Conservation (phyloP, 2,329 filamentous ascomycete species). For the Colletotrichum tamarilloi region DNA sequence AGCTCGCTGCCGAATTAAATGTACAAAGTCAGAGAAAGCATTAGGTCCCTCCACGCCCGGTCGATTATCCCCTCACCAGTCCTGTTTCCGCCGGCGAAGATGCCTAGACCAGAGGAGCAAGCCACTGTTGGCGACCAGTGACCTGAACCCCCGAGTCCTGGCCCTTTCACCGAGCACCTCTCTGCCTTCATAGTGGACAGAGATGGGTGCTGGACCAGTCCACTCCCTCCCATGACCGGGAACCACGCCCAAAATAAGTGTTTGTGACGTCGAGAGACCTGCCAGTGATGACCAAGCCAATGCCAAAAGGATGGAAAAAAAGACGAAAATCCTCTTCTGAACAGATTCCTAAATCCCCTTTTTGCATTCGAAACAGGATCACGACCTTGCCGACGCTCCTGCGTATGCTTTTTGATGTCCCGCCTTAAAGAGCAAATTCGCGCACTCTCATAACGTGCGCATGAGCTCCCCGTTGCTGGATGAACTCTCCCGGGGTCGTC, state of each 20-base stretch:
- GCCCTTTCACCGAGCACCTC: background rate
- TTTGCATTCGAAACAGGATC: constrained; percentile 20
- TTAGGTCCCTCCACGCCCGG: constrained; percentile 3
- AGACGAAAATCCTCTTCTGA: constrained; percentile 29
- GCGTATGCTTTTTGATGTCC: constrained; percentile 33
- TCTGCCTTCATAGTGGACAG: background rate
- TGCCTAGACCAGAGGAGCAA: background rate
- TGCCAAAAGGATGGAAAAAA: constrained; percentile 22
- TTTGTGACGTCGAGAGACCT: constrained; percentile 2
- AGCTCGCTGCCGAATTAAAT: constrained; percentile 27
- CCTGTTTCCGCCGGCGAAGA: background rate
- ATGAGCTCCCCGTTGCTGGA: constrained; percentile 30
- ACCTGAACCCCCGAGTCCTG: background rate
- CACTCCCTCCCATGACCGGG: background rate
- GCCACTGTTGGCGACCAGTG: constrained; percentile 33
- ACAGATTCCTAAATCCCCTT: constrained; percentile 31
- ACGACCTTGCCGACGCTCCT: constrained; percentile 29
- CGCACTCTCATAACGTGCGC: constrained; percentile 1
- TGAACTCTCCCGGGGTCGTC: constrained; percentile 19
- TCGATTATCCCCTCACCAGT: constrained; percentile 1
- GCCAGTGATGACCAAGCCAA: constrained; percentile 19
- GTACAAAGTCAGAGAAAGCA: constrained; percentile 32
- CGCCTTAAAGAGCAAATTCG: constrained; percentile 20
- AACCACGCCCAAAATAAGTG: background rate
- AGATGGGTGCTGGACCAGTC: background rate